Evolutionary conservation across 768 basidiomycete species (phyloP).

Genomic region (Suillus occidentalis): DNA sequence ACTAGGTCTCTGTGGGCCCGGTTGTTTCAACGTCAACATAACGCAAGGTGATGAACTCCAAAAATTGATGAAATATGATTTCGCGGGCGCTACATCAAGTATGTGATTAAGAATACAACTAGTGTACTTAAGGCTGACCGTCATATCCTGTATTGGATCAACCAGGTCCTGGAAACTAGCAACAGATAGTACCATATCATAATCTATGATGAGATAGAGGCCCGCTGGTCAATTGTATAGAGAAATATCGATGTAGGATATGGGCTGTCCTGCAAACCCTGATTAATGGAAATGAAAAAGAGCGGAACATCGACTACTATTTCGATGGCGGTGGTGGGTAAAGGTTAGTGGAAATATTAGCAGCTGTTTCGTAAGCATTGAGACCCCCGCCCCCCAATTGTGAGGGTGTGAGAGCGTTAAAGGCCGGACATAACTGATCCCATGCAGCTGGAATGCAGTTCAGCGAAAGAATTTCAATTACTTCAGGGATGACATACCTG

Average conservation of each 20-base stretch:
- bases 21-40: not conserved
- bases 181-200: no score
- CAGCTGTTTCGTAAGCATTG: constrained; percentile 16
- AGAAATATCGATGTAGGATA: not conserved
- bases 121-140: no score
- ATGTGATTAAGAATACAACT: not conserved
- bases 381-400: constrained; percentile 21
- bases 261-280: not conserved
- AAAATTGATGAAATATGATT: not conserved
- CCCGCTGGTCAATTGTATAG: not conserved
- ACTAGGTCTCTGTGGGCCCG: no score
- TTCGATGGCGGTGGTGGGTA: constrained; percentile 6
- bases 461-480: not conserved
- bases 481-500: not conserved
- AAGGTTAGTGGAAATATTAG: constrained; percentile 18
- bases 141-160: no score
- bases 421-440: constrained; percentile 26
- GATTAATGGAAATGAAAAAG: not conserved
- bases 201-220: no score
- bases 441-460: constrained; percentile 18
- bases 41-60: not conserved
- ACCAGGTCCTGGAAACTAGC: no score
- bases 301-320: not conserved
- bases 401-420: constrained; percentile 14
- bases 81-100: no score